Base-by-base conservation (phyloP, 768 basidiomycete genomes). In the Tulasnella sp. region DNA sequence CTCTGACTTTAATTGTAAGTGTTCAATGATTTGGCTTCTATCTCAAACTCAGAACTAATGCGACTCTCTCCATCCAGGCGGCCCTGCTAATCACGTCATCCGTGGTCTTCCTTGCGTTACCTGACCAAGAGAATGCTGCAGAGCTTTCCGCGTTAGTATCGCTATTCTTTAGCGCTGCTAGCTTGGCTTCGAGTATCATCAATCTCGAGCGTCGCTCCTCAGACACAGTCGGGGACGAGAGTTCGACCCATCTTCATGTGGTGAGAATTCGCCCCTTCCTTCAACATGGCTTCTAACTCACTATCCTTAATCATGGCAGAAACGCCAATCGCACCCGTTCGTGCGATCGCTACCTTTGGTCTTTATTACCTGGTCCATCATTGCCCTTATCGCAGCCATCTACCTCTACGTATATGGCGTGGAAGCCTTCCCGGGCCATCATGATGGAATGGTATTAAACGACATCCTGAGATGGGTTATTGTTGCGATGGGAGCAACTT, bases 391-490 rank as follows among this genome's bases (percentile, higher is more conserved):
- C 10, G 56, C 71, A 3, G 62, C 71, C 12, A 72, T 58, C 21
- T 79, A 36, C 46, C 78, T 79, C 27, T 79, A 79, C 44, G 40
- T 79, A 24, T 79, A 34, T 27, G 24, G 44, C 44, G 78, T 72
- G 31, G 39, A 40, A 3, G 71, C 73, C 4, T 31, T 40, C 46
- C 76, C 46, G 16, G 56, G 76, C 24, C 76, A 77, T 38, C 71
- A 74, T n/a, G 27, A 79, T 31, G 78, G 71, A 8, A 31, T 42
- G 52, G 38, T 73, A 31, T 42, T 78, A 21, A 79, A 46, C 31
- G 78, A 79, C 18, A 39, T 79, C 48, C 40, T 79, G 19, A 40
- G 46, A 74, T 79, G 78, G 78, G 44, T 79, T 3, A 31, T 79
- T 31, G 78, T 79, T 9, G 78, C 16, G 27, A 42, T 79, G 12